Evolutionary conservation across 176 grass and related monocot species (phyloP).

Genomic region (Rhynchospora tenuis): DNA sequence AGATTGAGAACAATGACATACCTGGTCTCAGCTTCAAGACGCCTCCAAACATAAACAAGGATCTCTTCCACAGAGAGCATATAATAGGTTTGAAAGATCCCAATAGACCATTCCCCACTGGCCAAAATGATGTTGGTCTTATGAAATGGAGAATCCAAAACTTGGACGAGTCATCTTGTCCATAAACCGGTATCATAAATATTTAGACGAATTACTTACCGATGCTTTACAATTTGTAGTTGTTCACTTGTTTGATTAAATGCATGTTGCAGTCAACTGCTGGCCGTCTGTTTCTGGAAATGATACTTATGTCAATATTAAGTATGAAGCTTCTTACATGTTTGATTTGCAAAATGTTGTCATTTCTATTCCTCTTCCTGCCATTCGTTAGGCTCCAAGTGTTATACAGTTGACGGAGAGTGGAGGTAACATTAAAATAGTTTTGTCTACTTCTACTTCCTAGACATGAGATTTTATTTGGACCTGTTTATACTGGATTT

Average conservation of each 20-base stretch:
- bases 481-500: conserved; percentile 5
- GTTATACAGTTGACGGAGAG: conserved; percentile 88
- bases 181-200: conserved; percentile 51
- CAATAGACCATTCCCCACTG: conserved; percentile 75
- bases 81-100: conserved; percentile 79
- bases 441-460: neutral
- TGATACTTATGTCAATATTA: conserved; percentile 81
- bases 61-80: conserved; percentile 70
- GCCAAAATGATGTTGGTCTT: conserved; percentile 83
- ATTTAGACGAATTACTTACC: conserved; percentile 5
- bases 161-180: conserved; percentile 61
- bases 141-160: conserved; percentile 95
- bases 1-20: conserved; percentile 77
- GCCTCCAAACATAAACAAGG: conserved; percentile 76
- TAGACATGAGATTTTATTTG: neutral
- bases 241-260: conserved; percentile 21
- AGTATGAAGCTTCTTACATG: conserved; percentile 79
- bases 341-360: conserved; percentile 77
- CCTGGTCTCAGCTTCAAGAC: conserved; percentile 80
- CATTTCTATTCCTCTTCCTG: conserved; percentile 70
- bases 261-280: conserved; percentile 56
- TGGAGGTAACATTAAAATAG: conserved; percentile 57
- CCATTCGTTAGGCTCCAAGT: conserved; percentile 57
- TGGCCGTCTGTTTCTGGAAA: conserved; percentile 73
- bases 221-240: neutral